A percentile compares a stretch with the other conserved stretches of the same genome.
Evolutionary conservation across 345 rosid species (phyloP).

Genomic region (Acer campestre): DNA sequence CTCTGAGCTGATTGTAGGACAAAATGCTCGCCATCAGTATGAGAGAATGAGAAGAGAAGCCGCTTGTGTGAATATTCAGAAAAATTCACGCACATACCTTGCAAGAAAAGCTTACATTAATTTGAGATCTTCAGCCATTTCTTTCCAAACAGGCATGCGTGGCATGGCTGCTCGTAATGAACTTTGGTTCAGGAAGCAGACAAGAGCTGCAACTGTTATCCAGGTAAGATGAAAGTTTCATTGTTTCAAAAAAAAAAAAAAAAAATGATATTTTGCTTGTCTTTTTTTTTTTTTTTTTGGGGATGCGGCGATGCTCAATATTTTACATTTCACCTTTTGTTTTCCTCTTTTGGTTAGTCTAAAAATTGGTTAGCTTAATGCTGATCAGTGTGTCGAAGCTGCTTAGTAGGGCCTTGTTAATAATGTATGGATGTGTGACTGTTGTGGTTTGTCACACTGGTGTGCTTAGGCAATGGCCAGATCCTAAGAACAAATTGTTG

Average conservation of each 20-base stretch:
- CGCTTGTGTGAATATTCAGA: conserved; percentile 78
- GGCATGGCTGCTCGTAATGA: conserved; percentile 76
- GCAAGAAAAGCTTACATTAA: conserved; percentile 58
- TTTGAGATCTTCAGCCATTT: conserved; percentile 56
- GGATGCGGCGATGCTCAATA: background rate
- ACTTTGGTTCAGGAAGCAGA: conserved; percentile 59
- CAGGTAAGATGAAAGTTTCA: conserved; percentile 53
- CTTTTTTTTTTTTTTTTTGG: background rate
- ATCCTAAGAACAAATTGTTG: background rate
- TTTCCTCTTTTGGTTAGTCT: conserved; percentile 11
- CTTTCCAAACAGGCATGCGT: conserved; percentile 73
- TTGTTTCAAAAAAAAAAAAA: conserved; percentile 16
- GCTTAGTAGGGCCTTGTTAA: background rate
- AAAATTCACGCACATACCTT: conserved; percentile 59
- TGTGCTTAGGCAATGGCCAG: background rate
- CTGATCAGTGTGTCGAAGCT: background rate
- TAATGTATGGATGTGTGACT: background rate
- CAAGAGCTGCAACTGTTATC: conserved; percentile 62
- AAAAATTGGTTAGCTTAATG: background rate
- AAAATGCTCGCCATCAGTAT: conserved; percentile 54
- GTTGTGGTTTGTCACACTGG: background rate
- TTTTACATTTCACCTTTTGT: background rate
- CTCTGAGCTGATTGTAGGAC: conserved; percentile 50
- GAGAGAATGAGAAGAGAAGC: conserved; percentile 70
- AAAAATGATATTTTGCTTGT: conserved; percentile 12